A percentile compares a stretch with the other conserved stretches of the same genome.
phyloP scores from a whole-genome alignment of 495 filamentous ascomycete genomes.

The Viridothelium virens region DNA sequence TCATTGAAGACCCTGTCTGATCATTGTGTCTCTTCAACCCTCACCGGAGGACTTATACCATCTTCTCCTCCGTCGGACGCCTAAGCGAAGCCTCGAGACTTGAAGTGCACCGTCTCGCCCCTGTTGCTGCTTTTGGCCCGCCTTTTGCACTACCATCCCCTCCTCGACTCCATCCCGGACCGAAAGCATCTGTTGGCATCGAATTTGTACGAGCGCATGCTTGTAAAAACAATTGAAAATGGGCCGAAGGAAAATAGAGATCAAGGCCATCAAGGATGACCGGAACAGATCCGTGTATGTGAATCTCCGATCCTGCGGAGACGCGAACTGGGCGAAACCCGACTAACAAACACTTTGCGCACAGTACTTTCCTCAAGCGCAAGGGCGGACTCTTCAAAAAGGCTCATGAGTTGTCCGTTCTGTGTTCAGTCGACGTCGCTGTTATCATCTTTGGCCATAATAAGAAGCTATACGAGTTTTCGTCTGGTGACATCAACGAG shows the following conservation, averaged over 20 bases:
- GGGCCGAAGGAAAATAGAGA: constrained; percentile 84
- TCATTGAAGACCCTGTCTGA: background rate
- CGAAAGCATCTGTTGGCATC: background rate
- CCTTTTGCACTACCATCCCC: constrained; percentile 4
- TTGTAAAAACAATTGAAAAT: constrained; percentile 33
- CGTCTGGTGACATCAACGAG: constrained; percentile 85
- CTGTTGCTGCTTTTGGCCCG: background rate
- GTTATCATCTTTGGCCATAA: constrained; percentile 98
- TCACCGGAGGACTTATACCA: constrained; percentile 1
- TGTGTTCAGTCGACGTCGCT: constrained; percentile 96
- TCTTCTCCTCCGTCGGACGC: background rate
- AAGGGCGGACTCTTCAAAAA: constrained; percentile 99
- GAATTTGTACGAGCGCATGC: background rate
- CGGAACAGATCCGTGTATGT: constrained; percentile 97
- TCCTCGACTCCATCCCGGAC: background rate
- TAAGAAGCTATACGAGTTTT: constrained; percentile 97
- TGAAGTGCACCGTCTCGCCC: background rate
- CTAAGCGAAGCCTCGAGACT: constrained; percentile 7
- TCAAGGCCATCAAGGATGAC: constrained; percentile 99
- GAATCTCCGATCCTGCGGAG: constrained; percentile 10
- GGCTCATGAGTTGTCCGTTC: constrained; percentile 93
- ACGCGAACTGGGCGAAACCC: background rate
- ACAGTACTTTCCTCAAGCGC: constrained; percentile 92
- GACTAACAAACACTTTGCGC: constrained; percentile 19
- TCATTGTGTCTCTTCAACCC: background rate